phyloP scores from a whole-genome alignment of 306 rosid genomes.

The Citrullus colocynthis region DNA sequence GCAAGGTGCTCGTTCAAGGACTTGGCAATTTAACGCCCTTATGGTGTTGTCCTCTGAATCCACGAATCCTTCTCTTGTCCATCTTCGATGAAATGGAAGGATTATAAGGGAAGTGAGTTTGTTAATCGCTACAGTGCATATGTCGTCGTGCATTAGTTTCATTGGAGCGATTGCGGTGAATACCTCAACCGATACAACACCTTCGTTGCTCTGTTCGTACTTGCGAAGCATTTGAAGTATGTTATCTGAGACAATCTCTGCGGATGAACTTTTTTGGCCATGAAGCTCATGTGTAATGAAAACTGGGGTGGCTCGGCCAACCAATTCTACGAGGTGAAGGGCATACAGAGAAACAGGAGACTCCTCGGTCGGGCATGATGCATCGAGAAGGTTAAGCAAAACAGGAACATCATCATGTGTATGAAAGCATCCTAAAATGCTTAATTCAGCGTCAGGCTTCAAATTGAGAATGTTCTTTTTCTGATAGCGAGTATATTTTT shows the following conservation, averaged over 20 bases:
- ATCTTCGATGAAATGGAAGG: constrained; percentile 44
- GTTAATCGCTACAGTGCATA: constrained; percentile 34
- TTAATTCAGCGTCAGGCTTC: constrained; percentile 22
- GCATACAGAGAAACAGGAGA: constrained; percentile 25
- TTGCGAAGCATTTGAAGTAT: not conserved
- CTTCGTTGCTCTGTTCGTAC: constrained; percentile 14
- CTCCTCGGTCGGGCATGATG: constrained; percentile 28
- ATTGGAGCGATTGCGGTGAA: constrained; percentile 39
- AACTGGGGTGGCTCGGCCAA: constrained; percentile 49
- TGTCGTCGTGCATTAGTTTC: constrained; percentile 44
- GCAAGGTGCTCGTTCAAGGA: constrained; percentile 42
- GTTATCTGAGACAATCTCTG: not conserved
- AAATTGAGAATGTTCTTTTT: constrained; percentile 32
- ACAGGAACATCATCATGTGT: constrained; percentile 26
- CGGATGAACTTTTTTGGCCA: not conserved
- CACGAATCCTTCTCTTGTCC: constrained; percentile 24
- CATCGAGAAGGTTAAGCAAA: constrained; percentile 42
- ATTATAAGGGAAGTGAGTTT: constrained; percentile 29
- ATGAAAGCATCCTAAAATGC: constrained; percentile 37
- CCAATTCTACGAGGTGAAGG: constrained; percentile 48
- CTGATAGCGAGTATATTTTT: constrained; percentile 40
- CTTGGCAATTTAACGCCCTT: constrained; percentile 23
- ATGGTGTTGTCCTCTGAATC: constrained; percentile 26
- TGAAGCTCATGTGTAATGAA: constrained; percentile 45
- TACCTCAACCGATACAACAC: constrained; percentile 11